Base-by-base conservation (phyloP, 78 protist species). In the Guillardia theta region DNA sequence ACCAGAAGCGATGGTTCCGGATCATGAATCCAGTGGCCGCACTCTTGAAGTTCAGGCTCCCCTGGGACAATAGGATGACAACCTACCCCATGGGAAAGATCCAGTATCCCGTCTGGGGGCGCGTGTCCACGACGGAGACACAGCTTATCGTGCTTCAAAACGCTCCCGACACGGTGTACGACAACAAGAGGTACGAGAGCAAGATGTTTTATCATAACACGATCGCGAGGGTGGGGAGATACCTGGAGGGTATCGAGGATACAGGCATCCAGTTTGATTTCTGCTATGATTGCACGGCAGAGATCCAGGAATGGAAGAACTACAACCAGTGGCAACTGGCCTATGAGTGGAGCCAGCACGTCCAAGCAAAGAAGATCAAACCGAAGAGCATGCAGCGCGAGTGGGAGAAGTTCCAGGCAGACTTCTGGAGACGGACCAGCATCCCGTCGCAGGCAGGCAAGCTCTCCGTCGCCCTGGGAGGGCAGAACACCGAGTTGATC, bases 31-130 rank as follows among this genome's bases (percentile, higher is more conserved):
- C 93, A n/a, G 24, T 33, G 53, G 12, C 9, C 22, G 48, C 62
- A 50, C n/a, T 96, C 92, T 93, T 96, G 87, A 96, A 96, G 92
- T 96, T 96, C 93, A 94, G 97, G 37, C 94, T 96, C 88, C 95
- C 97, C 15, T 96, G 78, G 87, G 36, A 6, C 21, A 46, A 15
- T 1, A 94, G 96, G 30, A 1, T 0, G 62, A 94, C 94, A 30
- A n/a, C 44, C 47, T 97, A 95, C 77, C 95, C 96, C 21, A 83
- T 1, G 0, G 97, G 97, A 37, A 92, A 93, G 15, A 37, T 95
- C 18, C 43, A 58, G 19, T 92, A 96, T 45, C 97, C 96, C n/a
- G 94, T 95, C 33, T 97, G 96, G 96, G 95, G 96, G 4, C 95
- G 94, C 22, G 10, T 36, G 8, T 93, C 97, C 24, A 95, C 96